Percentiles rank a stretch among this genome's conserved stretches.
phyloP scores from a whole-genome alignment of 257 asterid species.

The Solanum virginianum region DNA sequence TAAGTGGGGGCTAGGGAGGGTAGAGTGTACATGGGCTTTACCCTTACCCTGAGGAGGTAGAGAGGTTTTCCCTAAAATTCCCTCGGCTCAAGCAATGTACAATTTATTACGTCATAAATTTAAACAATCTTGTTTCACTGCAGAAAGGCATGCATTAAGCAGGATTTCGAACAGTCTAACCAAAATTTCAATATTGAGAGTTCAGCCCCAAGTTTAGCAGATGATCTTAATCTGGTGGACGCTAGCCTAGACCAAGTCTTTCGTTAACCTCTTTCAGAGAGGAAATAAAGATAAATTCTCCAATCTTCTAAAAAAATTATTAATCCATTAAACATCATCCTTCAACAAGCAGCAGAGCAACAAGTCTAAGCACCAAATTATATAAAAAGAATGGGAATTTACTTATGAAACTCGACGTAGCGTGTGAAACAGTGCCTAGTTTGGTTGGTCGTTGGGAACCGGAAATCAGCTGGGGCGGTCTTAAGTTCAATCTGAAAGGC shows the following conservation, averaged over 20 bases:
- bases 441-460: conserved; percentile 96
- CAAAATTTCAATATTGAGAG: background rate
- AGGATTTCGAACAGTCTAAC: background rate
- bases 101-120: background rate
- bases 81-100: background rate
- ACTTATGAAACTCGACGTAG: conserved; percentile 87
- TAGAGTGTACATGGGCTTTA: background rate
- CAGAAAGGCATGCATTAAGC: background rate
- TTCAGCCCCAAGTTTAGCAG: background rate
- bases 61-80: background rate
- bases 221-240: background rate
- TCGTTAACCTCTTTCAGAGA: background rate
- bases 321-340: background rate
- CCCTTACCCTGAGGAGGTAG: background rate
- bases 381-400: background rate
- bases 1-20: background rate
- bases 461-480: conserved; percentile 94
- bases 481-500: conserved; percentile 56
- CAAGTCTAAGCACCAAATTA: background rate
- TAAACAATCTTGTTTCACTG: background rate
- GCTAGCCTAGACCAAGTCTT: background rate
- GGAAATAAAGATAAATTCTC: background rate
- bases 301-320: background rate
- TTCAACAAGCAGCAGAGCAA: background rate
- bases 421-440: conserved; percentile 95